Conservation (phyloP, 495 filamentous ascomycete genomes). For the Zalerion maritima region DNA sequence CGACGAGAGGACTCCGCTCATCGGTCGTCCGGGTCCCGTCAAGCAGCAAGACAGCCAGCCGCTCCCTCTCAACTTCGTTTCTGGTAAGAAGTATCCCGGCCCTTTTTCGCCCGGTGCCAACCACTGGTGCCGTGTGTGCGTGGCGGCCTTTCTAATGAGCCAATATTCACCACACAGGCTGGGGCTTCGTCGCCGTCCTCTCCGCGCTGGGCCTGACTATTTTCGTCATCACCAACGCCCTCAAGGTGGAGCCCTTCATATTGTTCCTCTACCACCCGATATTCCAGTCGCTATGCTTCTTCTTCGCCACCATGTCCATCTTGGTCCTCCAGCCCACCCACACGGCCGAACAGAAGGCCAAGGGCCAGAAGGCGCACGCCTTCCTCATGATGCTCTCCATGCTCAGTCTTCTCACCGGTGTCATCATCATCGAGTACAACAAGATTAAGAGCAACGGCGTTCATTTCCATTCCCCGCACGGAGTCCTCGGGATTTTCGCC, state of each 20-base stretch:
- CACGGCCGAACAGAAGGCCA: conserved; percentile 53
- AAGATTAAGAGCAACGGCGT: conserved; percentile 44
- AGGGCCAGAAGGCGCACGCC: conserved; percentile 57
- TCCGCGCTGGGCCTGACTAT: conserved; percentile 44
- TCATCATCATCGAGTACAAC: conserved; percentile 71
- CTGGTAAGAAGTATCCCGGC: no score
- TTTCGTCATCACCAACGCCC: conserved; percentile 59
- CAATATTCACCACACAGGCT: no score
- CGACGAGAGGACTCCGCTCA: conserved; percentile 57
- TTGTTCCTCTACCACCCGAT: conserved; percentile 83
- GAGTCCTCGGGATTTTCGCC: conserved; percentile 64
- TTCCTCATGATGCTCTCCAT: conserved; percentile 49
- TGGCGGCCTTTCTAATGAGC: no score
- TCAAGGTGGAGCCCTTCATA: conserved; percentile 44
- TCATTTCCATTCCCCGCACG: conserved; percentile 69
- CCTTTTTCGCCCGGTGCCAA: no score
- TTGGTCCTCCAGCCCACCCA: conserved; percentile 82
- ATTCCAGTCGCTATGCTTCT: conserved; percentile 58
- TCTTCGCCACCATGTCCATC: conserved; percentile 62
- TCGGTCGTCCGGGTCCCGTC: conserved; percentile 60
- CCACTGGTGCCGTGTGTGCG: no score
- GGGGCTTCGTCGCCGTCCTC: conserved; percentile 23
- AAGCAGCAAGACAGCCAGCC: conserved; percentile 47
- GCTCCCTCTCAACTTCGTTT: conserved; percentile 56
- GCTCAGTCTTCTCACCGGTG: conserved; percentile 44